Conservation (phyloP, 352 stramenopile species). For the Globisporangium carolinianum region DNA sequence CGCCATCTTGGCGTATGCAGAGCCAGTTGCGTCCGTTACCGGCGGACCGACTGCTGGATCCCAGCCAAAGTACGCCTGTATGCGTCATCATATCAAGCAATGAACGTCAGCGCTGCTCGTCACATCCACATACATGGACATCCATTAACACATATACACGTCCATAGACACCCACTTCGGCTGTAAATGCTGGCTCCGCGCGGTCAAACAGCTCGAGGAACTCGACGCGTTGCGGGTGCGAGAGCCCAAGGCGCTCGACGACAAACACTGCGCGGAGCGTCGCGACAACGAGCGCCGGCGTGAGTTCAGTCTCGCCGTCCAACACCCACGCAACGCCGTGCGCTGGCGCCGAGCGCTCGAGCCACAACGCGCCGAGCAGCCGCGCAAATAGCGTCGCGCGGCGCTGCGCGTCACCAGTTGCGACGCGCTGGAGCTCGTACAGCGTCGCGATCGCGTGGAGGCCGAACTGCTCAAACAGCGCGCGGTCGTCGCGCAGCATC, state of each 20-base stretch:
- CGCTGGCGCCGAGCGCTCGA: slow-evolving; percentile 32
- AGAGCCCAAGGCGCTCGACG: slow-evolving; percentile 65
- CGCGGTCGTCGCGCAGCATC: slow-evolving; percentile 19
- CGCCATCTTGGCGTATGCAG: slow-evolving; percentile 49
- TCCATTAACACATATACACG: not conserved
- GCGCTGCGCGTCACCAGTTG: slow-evolving; percentile 34
- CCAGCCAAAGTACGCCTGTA: slow-evolving; percentile 79
- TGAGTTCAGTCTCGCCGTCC: not conserved
- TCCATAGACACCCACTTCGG: slow-evolving; percentile 19
- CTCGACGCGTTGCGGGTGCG: slow-evolving; percentile 49
- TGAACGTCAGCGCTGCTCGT: not conserved
- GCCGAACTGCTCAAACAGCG: slow-evolving; percentile 17
- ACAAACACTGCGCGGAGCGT: slow-evolving; percentile 60
- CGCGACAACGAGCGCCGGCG: slow-evolving; percentile 20
- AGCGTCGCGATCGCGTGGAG: slow-evolving; percentile 60
- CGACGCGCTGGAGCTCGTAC: slow-evolving; percentile 55
- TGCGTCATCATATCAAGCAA: not conserved
- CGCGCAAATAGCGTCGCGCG: slow-evolving; percentile 49
- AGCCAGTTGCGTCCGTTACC: slow-evolving; percentile 28
- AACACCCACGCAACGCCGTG: not conserved
- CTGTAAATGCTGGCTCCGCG: slow-evolving; percentile 36
- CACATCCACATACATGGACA: not conserved
- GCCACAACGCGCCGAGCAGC: slow-evolving; percentile 44
- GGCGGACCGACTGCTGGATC: slow-evolving; percentile 41
- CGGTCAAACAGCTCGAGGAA: slow-evolving; percentile 62